A percentile compares a stretch with the other conserved stretches of the same genome.
Evolutionary conservation across 1,284 basidiomycete genomes (phyloP).

Genomic region (Ustilago trichophora): DNA sequence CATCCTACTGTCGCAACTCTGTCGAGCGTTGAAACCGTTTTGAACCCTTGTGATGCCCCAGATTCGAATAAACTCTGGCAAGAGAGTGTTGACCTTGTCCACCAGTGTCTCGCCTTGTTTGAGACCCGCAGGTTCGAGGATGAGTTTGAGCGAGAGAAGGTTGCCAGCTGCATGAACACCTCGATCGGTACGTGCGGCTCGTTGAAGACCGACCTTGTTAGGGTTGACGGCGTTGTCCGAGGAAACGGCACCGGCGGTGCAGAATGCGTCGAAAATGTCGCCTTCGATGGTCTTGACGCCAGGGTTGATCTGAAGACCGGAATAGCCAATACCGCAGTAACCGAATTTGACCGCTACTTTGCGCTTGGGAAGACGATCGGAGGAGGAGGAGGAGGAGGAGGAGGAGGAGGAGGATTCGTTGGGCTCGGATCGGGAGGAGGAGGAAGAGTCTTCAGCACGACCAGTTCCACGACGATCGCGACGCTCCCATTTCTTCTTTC

Average conservation of each 20-base stretch:
- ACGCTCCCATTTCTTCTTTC: constrained; percentile 31
- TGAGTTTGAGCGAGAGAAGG: constrained; percentile 70
- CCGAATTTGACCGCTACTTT: constrained; percentile 71
- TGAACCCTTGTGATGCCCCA: constrained; percentile 90
- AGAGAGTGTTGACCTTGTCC: constrained; percentile 80
- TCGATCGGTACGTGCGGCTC: constrained; percentile 94
- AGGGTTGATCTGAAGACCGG: constrained; percentile 86
- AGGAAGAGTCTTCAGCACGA: not conserved
- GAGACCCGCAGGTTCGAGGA: constrained; percentile 67
- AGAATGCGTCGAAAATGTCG: constrained; percentile 84
- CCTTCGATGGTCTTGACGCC: constrained; percentile 87
- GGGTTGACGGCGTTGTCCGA: constrained; percentile 91
- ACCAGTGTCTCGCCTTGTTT: constrained; percentile 69
- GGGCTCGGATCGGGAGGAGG: not conserved
- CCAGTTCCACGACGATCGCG: constrained; percentile 38
- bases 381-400: no score
- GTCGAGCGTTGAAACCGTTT: constrained; percentile 89
- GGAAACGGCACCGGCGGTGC: constrained; percentile 88
- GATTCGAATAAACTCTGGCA: constrained; percentile 89
- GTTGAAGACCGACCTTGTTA: constrained; percentile 83
- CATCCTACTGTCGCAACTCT: constrained; percentile 80
- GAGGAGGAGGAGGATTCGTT: no score
- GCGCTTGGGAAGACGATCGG: constrained; percentile 69
- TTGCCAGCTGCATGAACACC: constrained; percentile 98
- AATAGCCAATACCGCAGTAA: constrained; percentile 75